phyloP scores from a whole-genome alignment of 768 basidiomycete genomes.

The Leucocoprinus birnbaumii region DNA sequence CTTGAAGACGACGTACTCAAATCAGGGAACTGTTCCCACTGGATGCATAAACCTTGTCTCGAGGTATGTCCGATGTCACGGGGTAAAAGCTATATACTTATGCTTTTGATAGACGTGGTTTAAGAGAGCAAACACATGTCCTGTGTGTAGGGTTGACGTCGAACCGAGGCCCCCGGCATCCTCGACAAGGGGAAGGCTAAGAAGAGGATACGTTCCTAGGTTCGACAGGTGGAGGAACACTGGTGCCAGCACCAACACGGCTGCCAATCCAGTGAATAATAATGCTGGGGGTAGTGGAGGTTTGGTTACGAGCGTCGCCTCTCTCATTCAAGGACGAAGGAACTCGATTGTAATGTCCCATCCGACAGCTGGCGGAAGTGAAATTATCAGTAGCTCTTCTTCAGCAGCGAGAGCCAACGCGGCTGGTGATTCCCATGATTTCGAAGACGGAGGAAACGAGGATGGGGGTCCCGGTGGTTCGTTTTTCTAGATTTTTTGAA shows the following conservation, averaged over 20 bases:
- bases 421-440: too few relatives aligned
- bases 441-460: too few relatives aligned
- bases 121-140: slow-evolving; percentile 70
- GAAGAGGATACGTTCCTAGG: background rate
- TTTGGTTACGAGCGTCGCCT: background rate
- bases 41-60: slow-evolving; percentile 77
- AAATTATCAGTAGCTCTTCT: too few relatives aligned
- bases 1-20: slow-evolving; percentile 61
- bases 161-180: background rate
- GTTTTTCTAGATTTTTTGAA: too few relatives aligned
- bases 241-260: background rate
- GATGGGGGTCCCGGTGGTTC: too few relatives aligned
- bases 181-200: background rate
- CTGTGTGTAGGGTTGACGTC: slow-evolving; percentile 73
- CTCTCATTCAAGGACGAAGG: background rate
- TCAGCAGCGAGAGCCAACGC: too few relatives aligned
- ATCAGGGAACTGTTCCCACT: slow-evolving; percentile 70
- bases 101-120: slow-evolving; percentile 67
- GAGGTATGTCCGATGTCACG: slow-evolving; percentile 42
- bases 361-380: too few relatives aligned
- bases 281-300: background rate
- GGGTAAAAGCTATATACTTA: background rate
- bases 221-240: background rate
- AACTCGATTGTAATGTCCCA: background rate
- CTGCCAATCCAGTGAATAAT: background rate